Evolutionary conservation across 2,329 filamentous ascomycete genomes (phyloP).

Genomic region (Cytospora leucostoma): DNA sequence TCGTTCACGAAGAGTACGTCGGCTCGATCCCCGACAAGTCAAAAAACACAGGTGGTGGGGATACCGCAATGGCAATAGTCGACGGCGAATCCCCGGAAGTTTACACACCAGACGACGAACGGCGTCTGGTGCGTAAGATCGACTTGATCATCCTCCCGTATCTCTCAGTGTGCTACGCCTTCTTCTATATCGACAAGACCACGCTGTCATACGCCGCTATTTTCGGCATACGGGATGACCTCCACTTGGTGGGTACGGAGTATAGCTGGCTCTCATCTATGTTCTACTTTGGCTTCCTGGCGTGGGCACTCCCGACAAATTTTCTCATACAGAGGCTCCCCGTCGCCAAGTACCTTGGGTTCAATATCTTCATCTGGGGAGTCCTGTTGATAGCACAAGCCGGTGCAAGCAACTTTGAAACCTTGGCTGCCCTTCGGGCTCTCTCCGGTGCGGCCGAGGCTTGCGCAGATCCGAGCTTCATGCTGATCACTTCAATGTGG

Average conservation of each 20-base stretch:
- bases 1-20: slow-evolving; percentile 15
- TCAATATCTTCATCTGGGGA: slow-evolving; percentile 59
- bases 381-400: slow-evolving; percentile 51
- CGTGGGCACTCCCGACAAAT: slow-evolving; percentile 35
- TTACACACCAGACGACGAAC: slow-evolving; percentile 22
- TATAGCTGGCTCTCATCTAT: slow-evolving; percentile 58
- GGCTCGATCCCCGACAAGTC: not conserved
- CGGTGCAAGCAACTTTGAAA: slow-evolving; percentile 56
- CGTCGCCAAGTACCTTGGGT: slow-evolving; percentile 41
- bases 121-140: slow-evolving; percentile 24
- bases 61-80: slow-evolving; percentile 21
- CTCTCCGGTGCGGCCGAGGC: slow-evolving; percentile 55
- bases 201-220: slow-evolving; percentile 65
- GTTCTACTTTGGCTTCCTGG: slow-evolving; percentile 53
- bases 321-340: slow-evolving; percentile 37
- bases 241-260: slow-evolving; percentile 56
- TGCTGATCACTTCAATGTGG: slow-evolving; percentile 27
- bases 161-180: slow-evolving; percentile 25
- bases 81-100: slow-evolving; percentile 7
- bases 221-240: slow-evolving; percentile 62
- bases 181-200: slow-evolving; percentile 45
- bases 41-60: slow-evolving; percentile 5
- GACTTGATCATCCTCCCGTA: slow-evolving; percentile 26
- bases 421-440: slow-evolving; percentile 56
- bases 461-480: slow-evolving; percentile 38